phyloP scores from a whole-genome alignment of 345 rosid genomes.

The Camelina hispida region DNA sequence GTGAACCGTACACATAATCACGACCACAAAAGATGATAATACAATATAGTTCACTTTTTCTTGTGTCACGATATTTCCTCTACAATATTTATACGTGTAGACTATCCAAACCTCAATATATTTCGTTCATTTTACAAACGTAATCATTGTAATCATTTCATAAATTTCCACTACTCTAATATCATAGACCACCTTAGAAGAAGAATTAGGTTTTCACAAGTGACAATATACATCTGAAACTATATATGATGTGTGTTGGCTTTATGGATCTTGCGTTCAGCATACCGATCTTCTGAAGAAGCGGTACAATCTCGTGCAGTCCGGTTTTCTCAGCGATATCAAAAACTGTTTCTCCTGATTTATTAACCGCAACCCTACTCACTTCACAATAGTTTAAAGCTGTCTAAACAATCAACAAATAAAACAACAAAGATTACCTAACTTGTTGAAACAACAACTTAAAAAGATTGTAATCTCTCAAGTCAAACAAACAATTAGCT shows the following conservation, averaged over 20 bases:
- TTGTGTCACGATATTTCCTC: neutral
- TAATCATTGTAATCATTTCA: constrained; percentile 31
- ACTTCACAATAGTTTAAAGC: too few relatives aligned
- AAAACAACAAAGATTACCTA: too few relatives aligned
- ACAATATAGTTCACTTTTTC: constrained; percentile 13
- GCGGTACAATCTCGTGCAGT: too few relatives aligned
- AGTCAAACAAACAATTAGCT: too few relatives aligned
- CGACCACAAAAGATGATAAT: constrained; percentile 12
- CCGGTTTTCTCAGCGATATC: too few relatives aligned
- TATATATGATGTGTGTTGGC: neutral
- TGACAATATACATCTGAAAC: neutral
- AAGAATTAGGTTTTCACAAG: neutral
- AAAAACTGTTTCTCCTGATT: too few relatives aligned
- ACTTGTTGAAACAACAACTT: too few relatives aligned
- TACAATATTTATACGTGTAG: constrained; percentile 11
- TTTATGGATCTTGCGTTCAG: too few relatives aligned
- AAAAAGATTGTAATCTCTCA: too few relatives aligned
- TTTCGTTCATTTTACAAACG: constrained; percentile 6
- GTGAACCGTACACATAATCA: constrained; percentile 38
- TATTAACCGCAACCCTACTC: too few relatives aligned
- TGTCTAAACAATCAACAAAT: too few relatives aligned
- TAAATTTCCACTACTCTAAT: constrained; percentile 15
- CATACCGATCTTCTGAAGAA: too few relatives aligned
- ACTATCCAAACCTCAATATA: neutral
- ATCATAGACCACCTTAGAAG: constrained; percentile 4